A percentile compares a stretch with the other conserved stretches of the same genome.
phyloP scores from a whole-genome alignment of 176 grass and related monocot genomes.

The Hyparrhenia diplandra region DNA sequence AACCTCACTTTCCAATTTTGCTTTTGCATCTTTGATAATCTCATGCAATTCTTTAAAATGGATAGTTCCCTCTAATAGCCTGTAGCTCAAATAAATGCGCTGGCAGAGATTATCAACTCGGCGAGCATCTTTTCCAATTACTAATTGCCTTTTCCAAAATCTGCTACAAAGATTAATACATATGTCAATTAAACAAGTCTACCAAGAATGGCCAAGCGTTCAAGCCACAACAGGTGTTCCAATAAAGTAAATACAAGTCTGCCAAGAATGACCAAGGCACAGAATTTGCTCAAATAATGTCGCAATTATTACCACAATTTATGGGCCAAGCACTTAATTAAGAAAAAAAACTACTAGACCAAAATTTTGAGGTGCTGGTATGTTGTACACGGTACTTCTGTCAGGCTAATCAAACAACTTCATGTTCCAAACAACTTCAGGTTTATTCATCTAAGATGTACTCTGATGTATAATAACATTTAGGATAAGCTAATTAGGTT shows the following conservation, averaged over 20 bases:
- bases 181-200: constrained; percentile 28
- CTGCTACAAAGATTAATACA: constrained; percentile 47
- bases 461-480: not conserved
- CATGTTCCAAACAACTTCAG: not conserved
- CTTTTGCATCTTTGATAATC: constrained; percentile 80
- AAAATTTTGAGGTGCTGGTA: not conserved
- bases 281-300: not conserved
- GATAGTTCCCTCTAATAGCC: constrained; percentile 66
- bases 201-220: constrained; percentile 7
- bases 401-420: not conserved
- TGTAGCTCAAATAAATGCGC: constrained; percentile 81
- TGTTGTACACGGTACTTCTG: not conserved
- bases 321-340: not conserved
- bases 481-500: not conserved
- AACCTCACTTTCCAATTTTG: constrained; percentile 88
- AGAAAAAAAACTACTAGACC: not conserved
- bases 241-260: constrained; percentile 15
- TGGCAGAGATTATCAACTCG: constrained; percentile 92
- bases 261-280: not conserved
- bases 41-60: constrained; percentile 73
- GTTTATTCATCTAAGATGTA: constrained; percentile 1
- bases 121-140: constrained; percentile 84
- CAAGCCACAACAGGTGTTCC: not conserved
- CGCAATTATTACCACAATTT: constrained; percentile 4
- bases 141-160: constrained; percentile 93